A percentile compares a stretch with the other conserved stretches of the same genome.
These are phyloP conservation scores for Backusella australiensis DNA, from an alignment of 192 early-diverging fungal species.

Conservation along the genomic window DNA sequence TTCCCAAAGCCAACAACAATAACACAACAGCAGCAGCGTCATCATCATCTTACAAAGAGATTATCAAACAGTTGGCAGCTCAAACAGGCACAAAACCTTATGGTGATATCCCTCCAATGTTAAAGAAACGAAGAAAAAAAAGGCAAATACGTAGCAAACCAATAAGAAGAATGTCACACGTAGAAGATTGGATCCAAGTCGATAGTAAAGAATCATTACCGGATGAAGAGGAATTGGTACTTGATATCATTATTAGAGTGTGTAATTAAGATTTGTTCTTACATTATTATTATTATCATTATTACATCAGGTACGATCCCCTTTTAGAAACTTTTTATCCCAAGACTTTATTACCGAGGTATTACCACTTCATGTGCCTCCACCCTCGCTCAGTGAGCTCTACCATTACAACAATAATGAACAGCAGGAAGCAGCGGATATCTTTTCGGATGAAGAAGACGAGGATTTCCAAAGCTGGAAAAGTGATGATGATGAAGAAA, in stretches of 20 bases:
- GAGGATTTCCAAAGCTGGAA: constrained; percentile 9
- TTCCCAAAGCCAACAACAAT: not conserved
- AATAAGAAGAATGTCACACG: constrained; percentile 38
- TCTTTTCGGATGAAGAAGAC: not conserved
- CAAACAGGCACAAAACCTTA: constrained; percentile 30
- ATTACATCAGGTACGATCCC: constrained; percentile 19
- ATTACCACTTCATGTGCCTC: constrained; percentile 36
- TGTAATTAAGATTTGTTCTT: not conserved
- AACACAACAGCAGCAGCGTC: not conserved
- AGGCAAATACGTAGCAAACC: constrained; percentile 9
- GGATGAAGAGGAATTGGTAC: constrained; percentile 41
- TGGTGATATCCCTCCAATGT: constrained; percentile 35
- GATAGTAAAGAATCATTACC: constrained; percentile 37
- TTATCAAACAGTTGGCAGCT: constrained; percentile 33
- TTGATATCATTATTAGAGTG: not conserved
- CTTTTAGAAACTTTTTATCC: constrained; percentile 34
- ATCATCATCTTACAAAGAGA: constrained; percentile 28
- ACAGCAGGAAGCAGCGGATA: not conserved
- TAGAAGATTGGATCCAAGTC: constrained; percentile 35
- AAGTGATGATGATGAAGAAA: constrained; percentile 15
- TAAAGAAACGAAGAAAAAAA: constrained; percentile 24
- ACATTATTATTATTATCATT: not conserved
- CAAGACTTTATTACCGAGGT: constrained; percentile 32
- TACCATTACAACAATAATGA: not conserved
- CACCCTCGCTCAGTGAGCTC: constrained; percentile 32